Conservation (phyloP, 2,329 filamentous ascomycete genomes). For the Bretziella fagacearum region DNA sequence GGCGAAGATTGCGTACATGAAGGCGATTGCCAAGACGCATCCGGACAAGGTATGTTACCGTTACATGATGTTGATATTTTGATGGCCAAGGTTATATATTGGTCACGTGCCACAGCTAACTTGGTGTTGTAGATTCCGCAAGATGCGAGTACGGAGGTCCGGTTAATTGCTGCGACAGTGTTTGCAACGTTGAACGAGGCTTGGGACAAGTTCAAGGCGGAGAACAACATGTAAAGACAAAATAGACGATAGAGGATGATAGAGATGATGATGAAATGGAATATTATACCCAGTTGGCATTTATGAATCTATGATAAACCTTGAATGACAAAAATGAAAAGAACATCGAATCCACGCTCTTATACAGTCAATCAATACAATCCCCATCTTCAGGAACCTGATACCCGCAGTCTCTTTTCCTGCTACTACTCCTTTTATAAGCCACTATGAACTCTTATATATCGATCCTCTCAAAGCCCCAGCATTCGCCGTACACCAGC, state of each 20-base stretch:
- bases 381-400: no score
- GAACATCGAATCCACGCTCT: neutral
- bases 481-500: constrained; percentile 65
- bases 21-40: constrained; percentile 95
- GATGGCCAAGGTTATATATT: no score
- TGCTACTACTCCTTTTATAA: no score
- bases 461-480: constrained; percentile 39
- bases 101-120: no score
- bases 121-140: constrained; percentile 36
- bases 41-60: constrained; percentile 84
- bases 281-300: no score
- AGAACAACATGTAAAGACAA: constrained; percentile 41
- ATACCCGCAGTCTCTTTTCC: no score
- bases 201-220: constrained; percentile 56
- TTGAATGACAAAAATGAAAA: neutral
- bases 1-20: constrained; percentile 98
- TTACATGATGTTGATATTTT: neutral
- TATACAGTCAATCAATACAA: no score
- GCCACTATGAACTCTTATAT: neutral
- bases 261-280: neutral
- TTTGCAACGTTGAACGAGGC: constrained; percentile 55
- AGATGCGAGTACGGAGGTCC: constrained; percentile 46
- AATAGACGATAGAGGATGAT: neutral
- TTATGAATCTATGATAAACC: neutral
- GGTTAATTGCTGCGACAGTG: constrained; percentile 47